Evolutionary conservation across 257 asterid species (phyloP).

Genomic region (Petunia axillaris): DNA sequence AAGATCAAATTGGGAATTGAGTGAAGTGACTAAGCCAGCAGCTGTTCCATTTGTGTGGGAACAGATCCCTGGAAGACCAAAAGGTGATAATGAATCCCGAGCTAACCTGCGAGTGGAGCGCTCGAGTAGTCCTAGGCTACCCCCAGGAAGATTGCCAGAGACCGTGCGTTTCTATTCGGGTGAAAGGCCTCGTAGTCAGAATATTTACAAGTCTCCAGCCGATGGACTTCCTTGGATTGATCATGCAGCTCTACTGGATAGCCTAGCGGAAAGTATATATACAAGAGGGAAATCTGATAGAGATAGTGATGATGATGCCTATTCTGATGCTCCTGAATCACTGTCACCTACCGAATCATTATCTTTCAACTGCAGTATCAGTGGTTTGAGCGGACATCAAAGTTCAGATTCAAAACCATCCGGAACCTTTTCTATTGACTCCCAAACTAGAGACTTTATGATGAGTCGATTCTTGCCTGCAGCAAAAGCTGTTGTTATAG

Average conservation of each 20-base stretch:
- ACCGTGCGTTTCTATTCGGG: conserved; percentile 53
- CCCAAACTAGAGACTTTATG: conserved; percentile 79
- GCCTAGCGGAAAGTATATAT: conserved; percentile 60
- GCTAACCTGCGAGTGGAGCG: conserved; percentile 49
- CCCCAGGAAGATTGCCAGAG: conserved; percentile 63
- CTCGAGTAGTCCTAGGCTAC: conserved; percentile 63
- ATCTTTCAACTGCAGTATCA: conserved; percentile 63
- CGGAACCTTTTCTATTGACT: conserved; percentile 56
- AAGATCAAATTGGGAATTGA: conserved; percentile 47
- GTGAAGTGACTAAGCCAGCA: conserved; percentile 69
- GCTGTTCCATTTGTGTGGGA: conserved; percentile 93
- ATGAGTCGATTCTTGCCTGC: conserved; percentile 89
- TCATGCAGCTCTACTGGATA: conserved; percentile 78
- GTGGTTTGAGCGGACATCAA: conserved; percentile 69
- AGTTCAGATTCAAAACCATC: conserved; percentile 57
- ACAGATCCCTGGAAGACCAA: conserved; percentile 76
- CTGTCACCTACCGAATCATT: conserved; percentile 57
- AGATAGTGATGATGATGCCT: conserved; percentile 55
- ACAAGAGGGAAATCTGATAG: conserved; percentile 59
- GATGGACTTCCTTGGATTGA: conserved; percentile 56
- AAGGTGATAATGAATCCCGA: conserved; percentile 45
- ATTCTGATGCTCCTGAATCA: conserved; percentile 62
- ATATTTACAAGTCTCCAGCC: conserved; percentile 42
- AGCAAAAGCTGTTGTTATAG: conserved; percentile 83
- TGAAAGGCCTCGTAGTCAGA: conserved; percentile 56